Percentiles rank a stretch among this genome's conserved stretches.
Conservation (phyloP, 2,329 filamentous ascomycete species). For the Apiospora arundinis region DNA sequence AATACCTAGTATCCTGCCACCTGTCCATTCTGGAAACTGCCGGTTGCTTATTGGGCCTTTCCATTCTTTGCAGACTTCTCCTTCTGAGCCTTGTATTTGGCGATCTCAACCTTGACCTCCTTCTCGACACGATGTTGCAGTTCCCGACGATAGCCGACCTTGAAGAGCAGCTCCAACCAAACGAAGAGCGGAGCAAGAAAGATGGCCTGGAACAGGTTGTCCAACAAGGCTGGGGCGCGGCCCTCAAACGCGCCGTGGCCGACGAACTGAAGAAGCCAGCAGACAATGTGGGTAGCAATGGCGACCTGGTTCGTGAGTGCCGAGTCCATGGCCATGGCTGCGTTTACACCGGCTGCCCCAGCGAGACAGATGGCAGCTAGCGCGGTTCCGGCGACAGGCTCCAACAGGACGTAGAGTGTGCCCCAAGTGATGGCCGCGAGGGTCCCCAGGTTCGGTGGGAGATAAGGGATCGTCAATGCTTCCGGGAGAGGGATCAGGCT, state of each 20-base stretch:
- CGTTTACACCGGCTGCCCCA: conserved; percentile 77
- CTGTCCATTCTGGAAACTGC: neutral
- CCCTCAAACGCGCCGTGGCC: conserved; percentile 91
- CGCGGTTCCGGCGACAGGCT: conserved; percentile 86
- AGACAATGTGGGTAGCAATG: conserved; percentile 70
- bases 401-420: conserved; percentile 85
- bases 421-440: conserved; percentile 73
- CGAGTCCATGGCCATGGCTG: conserved; percentile 67
- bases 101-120: conserved; percentile 76
- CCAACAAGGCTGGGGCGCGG: conserved; percentile 84
- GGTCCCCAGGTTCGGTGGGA: conserved; percentile 70
- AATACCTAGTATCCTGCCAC: neutral
- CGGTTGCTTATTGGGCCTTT: conserved; percentile 54
- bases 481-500: conserved; percentile 68
- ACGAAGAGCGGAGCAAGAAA: conserved; percentile 96
- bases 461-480: conserved; percentile 71
- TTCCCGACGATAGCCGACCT: conserved; percentile 86
- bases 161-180: conserved; percentile 94
- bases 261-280: conserved; percentile 89
- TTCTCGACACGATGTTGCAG: conserved; percentile 82
- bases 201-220: conserved; percentile 90
- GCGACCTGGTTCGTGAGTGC: conserved; percentile 61
- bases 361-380: conserved; percentile 79
- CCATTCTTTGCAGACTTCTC: conserved; percentile 46
- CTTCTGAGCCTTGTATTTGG: conserved; percentile 71